These are phyloP conservation scores for Fusarium redolens DNA, from an alignment of 2,329 filamentous ascomycete species.

Conservation along the genomic window DNA sequence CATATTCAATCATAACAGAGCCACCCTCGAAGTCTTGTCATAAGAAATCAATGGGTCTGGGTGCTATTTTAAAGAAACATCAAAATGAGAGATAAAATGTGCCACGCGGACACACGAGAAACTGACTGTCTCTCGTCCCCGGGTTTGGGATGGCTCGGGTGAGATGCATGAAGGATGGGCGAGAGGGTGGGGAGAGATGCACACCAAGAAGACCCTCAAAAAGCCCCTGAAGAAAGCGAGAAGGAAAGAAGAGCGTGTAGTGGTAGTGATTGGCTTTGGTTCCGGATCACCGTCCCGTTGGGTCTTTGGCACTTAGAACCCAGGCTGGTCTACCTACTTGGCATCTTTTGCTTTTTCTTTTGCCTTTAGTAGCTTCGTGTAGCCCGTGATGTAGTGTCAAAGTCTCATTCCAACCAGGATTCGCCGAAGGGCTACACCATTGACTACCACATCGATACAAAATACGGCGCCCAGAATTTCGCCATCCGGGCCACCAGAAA, in stretches of 20 bases:
- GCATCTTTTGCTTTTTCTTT: neutral
- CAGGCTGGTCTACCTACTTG: constrained; percentile 15
- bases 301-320: constrained; percentile 12
- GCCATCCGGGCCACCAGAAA: constrained; percentile 24
- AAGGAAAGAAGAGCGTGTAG: neutral
- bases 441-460: constrained; percentile 19
- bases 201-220: constrained; percentile 32
- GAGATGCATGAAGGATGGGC: constrained; percentile 15
- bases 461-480: neutral
- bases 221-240: constrained; percentile 20
- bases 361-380: constrained; percentile 17
- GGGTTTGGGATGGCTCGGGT: constrained; percentile 30
- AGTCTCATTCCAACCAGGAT: constrained; percentile 33
- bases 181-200: constrained; percentile 12
- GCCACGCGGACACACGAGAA: constrained; percentile 37
- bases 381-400: constrained; percentile 19
- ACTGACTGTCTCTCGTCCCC: constrained; percentile 22
- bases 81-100: constrained; percentile 20
- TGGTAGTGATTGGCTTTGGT: constrained; percentile 22
- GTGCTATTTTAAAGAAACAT: constrained; percentile 1
- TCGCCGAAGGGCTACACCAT: constrained; percentile 28
- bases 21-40: neutral
- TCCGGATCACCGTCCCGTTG: constrained; percentile 34
- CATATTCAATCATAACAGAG: neutral
- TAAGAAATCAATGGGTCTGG: neutral